Base-by-base conservation (phyloP, 805 yeast species). In the Sungouiella thailandica region DNA sequence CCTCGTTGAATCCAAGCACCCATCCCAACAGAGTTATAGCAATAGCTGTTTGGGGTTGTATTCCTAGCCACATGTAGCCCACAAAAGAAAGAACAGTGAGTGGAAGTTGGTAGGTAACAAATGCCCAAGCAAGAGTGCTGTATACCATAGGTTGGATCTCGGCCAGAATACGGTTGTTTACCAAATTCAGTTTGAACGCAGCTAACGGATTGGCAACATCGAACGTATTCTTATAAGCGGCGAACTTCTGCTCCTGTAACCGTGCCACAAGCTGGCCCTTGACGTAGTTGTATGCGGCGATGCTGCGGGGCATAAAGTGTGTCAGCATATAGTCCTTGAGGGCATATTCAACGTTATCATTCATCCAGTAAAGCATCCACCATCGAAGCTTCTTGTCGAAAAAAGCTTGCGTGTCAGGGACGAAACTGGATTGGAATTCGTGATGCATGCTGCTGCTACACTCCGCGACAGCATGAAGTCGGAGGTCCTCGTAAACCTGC, bases 261-360 rank as follows among this genome's bases (percentile, higher is more conserved):
- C 54, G 42, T 8, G 57, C 52, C 10, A 51, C 54, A 6, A 65
- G 55, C 31, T 56, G 57, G n/a, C 72, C 72, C 37, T 65, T 47
- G 7, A 55, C 37, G 36, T 51, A 62, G 38, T 59, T 63, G 38
- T 59, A 66, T 20, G 50, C 45, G 33, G 64, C 70, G 24, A 65
- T 62, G 36, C 70, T 63, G 17, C 52, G 40, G 33, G 41, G 48
- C 70, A 66, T 63, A 46, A 66, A 66, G 23, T 54, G 44, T 7
- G 43, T 30, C 28, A 37, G 50, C 37, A 66, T 58, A 43, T 38
- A 63, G 36, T 66, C 72, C 36, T 66, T 66, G 28, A 66, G 40
- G 24, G 56, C 60, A 37, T 66, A 66, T 44, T 64, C 70, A 15
- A 66, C 64, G 40, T 66, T 65, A 32, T 66, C 72, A 39, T 66